Evolutionary conservation across 2,329 filamentous ascomycete genomes (phyloP).

Genomic region (Apiospora rasikravindrae): DNA sequence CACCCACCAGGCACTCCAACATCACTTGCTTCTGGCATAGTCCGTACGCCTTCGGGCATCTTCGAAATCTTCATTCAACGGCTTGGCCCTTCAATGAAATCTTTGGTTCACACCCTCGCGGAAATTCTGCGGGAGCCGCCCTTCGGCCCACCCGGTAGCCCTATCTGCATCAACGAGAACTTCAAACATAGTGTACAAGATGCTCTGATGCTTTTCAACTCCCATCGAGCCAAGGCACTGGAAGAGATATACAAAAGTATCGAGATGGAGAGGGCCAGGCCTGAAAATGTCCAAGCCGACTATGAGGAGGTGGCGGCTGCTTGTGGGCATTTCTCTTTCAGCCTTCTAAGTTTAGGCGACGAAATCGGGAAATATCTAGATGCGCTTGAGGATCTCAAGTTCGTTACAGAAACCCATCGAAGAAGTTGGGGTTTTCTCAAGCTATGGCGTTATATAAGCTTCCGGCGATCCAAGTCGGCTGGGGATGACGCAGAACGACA

Average conservation of each 20-base stretch:
- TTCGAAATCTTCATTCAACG: constrained; percentile 89
- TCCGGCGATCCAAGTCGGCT: constrained; percentile 35
- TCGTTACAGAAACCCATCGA: constrained; percentile 64
- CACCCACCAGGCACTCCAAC: constrained; percentile 21
- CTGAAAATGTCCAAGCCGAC: constrained; percentile 82
- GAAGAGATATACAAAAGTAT: constrained; percentile 81
- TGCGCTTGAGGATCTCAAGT: constrained; percentile 84
- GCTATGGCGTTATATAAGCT: constrained; percentile 65
- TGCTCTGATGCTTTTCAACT: constrained; percentile 79
- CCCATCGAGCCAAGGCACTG: constrained; percentile 76
- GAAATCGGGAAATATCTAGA: constrained; percentile 85
- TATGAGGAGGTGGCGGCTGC: constrained; percentile 98
- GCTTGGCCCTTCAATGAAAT: constrained; percentile 94
- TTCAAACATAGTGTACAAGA: constrained; percentile 81
- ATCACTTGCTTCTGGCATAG: constrained; percentile 35
- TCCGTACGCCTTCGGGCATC: constrained; percentile 76
- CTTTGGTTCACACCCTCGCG: constrained; percentile 87
- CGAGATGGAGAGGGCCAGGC: constrained; percentile 70
- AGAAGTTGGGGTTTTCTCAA: constrained; percentile 85
- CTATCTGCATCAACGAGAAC: constrained; percentile 77
- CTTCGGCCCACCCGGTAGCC: constrained; percentile 72
- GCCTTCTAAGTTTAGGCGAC: constrained; percentile 86
- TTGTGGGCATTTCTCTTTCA: constrained; percentile 95
- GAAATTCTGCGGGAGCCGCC: constrained; percentile 88
- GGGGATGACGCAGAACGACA: constrained; percentile 47